Evolutionary conservation across 2,329 filamentous ascomycete species (phyloP).

Genomic region (Sporothrix brasiliensis): DNA sequence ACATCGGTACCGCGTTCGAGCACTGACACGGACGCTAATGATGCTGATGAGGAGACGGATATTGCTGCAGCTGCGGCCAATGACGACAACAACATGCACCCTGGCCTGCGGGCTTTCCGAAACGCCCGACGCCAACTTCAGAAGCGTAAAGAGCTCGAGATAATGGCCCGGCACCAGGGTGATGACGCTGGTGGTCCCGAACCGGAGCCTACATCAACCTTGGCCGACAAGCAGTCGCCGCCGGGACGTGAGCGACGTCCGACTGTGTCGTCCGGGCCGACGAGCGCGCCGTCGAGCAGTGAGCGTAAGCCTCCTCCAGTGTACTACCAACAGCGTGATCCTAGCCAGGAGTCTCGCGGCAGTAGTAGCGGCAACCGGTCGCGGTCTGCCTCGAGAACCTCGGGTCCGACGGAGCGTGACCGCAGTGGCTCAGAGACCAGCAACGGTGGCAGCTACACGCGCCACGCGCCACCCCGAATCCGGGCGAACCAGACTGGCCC

Average conservation of each 20-base stretch:
- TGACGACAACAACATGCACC: conserved; percentile 49
- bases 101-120: conserved; percentile 59
- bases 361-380: conserved; percentile 37
- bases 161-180: conserved; percentile 48
- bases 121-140: conserved; percentile 62
- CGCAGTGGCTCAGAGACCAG: conserved; percentile 61
- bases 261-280: conserved; percentile 38
- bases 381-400: conserved; percentile 39
- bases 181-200: neutral
- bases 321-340: conserved; percentile 50
- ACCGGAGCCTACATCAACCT: neutral
- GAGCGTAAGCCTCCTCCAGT: conserved; percentile 53
- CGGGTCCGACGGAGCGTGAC: conserved; percentile 50
- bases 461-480: conserved; percentile 46
- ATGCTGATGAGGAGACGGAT: conserved; percentile 34
- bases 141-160: conserved; percentile 58
- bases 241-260: conserved; percentile 26
- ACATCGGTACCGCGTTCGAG: conserved; percentile 21
- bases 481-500: conserved; percentile 43
- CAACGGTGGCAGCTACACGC: conserved; percentile 46
- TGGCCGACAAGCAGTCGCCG: neutral
- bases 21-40: conserved; percentile 28
- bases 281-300: neutral
- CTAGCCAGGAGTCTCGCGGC: conserved; percentile 49
- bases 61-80: conserved; percentile 39